Base-by-base conservation (phyloP, 2,329 filamentous ascomycete genomes). In the Trichophyton schoenleinii region DNA sequence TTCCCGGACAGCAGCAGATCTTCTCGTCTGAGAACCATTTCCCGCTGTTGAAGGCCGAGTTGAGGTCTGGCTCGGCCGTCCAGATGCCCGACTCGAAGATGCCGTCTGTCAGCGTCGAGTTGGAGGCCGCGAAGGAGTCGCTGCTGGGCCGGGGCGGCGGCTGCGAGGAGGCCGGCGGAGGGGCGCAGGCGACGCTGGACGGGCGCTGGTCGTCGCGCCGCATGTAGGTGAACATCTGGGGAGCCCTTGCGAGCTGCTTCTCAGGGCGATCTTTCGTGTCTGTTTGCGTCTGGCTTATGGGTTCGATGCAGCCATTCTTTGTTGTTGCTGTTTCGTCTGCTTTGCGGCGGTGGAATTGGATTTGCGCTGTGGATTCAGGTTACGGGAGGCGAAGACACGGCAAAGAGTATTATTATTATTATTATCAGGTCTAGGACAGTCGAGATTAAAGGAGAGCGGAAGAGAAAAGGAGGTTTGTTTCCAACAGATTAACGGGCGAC, bases 61-160 rank as follows among this genome's bases (percentile, higher is more conserved):
- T 38, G 25, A 58, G 55, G 31, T 38, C 38, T 7, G 55, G 55
- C 34, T 38, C 38, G 22, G 66, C 68, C 28, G 63, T 49, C 46
- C 58, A 59, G 8, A 65, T 67, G 58, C 66, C 62, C 1, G 65
- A 62, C 31, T 67, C 70, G 57, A 68, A 68, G 38, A 72, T 67
- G 1, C 68, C 67, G 38, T 69, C 68, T 18, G 66, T 65, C 31
- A 72, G 62, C 2, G 64, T 66, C 1, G 69, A 68, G 28, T 71
- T 68, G 61, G 68, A 66, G 15, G 68, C 64, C 42, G 74, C 69
- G 25, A 74, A 70, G 15, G 70, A 70, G 20, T 28, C 41, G 53
- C 18, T 62, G 36, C 20, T 25, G 11, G 48, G 59, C 46, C 22
- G 46, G 5, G 18, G 22, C 55, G 42, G 60, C 36, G 52, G 22